phyloP scores from a whole-genome alignment of 176 grass and related monocot genomes.

The Oryza glaberrima region DNA sequence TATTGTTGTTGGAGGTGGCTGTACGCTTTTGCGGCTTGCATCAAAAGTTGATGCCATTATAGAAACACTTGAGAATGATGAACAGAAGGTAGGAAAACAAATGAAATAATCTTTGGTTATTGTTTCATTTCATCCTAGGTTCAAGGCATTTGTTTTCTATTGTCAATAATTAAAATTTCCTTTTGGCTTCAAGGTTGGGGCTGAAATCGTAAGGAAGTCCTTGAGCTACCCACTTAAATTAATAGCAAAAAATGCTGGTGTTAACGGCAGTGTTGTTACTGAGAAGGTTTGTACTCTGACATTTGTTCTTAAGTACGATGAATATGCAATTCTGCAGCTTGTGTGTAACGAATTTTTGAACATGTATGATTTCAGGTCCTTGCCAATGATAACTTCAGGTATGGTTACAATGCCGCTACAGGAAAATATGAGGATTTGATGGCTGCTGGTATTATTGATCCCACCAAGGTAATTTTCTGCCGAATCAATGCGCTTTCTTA shows the following conservation, averaged over 20 bases:
- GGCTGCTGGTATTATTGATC: constrained; percentile 96
- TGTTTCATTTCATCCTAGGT: neutral
- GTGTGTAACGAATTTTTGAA: neutral
- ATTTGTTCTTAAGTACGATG: neutral
- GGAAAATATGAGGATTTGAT: constrained; percentile 94
- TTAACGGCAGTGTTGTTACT: constrained; percentile 84
- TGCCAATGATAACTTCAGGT: constrained; percentile 67
- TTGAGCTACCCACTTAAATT: constrained; percentile 94
- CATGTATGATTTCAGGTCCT: constrained; percentile 57
- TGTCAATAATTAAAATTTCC: neutral
- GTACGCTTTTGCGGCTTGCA: constrained; percentile 82
- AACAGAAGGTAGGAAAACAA: constrained; percentile 67
- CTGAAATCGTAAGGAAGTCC: constrained; percentile 86
- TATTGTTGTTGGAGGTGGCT: constrained; percentile 95
- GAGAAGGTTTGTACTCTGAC: constrained; percentile 66
- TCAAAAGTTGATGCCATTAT: constrained; percentile 88
- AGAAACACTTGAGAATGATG: constrained; percentile 88
- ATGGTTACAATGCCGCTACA: constrained; percentile 92
- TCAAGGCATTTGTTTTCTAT: neutral
- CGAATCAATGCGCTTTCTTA: neutral
- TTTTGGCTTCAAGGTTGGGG: constrained; percentile 62
- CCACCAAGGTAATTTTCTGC: constrained; percentile 69
- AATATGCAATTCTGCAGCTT: neutral
- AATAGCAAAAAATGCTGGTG: constrained; percentile 94
- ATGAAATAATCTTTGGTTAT: neutral